phyloP scores from a whole-genome alignment of 352 stramenopile genomes.

The Globisporangium acanthophoron region DNA sequence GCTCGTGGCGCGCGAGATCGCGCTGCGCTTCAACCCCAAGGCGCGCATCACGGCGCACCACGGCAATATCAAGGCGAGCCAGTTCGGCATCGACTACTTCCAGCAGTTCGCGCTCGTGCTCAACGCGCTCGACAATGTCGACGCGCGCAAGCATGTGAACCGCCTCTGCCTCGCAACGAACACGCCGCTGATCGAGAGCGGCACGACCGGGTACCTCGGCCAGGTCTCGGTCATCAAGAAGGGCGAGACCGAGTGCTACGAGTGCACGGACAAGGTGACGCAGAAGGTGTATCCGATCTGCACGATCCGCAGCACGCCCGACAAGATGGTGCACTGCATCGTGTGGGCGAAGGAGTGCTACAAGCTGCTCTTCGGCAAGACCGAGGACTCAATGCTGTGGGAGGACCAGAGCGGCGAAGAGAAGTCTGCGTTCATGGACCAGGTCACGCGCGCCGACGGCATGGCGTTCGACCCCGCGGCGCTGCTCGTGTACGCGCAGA shows the following conservation, averaged over 20 bases:
- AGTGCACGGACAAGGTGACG: conserved; percentile 94
- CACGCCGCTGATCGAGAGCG: conserved; percentile 93
- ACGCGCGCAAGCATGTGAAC: conserved; percentile 98
- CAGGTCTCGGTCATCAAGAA: conserved; percentile 98
- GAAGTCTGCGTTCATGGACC: conserved; percentile 81
- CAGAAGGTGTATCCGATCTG: conserved; percentile 99
- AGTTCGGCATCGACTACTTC: conserved; percentile 94
- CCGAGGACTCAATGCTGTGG: conserved; percentile 94
- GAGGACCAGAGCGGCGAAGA: conserved; percentile 77
- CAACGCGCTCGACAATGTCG: conserved; percentile 99
- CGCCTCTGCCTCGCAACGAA: conserved; percentile 93
- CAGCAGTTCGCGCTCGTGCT: conserved; percentile 96
- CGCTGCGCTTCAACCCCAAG: conserved; percentile 84
- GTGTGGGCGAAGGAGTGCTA: conserved; percentile 96
- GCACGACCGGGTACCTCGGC: conserved; percentile 97
- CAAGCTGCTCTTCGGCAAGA: conserved; percentile 85
- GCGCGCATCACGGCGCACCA: conserved; percentile 93
- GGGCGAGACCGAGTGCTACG: conserved; percentile 97
- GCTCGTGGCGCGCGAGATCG: conserved; percentile 75
- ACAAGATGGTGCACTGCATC: conserved; percentile 99
- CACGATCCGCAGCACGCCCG: conserved; percentile 98
- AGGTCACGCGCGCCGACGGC: conserved; percentile 41
- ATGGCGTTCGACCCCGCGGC: conserved; percentile 35
- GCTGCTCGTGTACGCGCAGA: conserved; percentile 59
- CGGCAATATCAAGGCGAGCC: conserved; percentile 95